phyloP scores from a whole-genome alignment of 139 green algal species.

The Tetradesmus obliquus region DNA sequence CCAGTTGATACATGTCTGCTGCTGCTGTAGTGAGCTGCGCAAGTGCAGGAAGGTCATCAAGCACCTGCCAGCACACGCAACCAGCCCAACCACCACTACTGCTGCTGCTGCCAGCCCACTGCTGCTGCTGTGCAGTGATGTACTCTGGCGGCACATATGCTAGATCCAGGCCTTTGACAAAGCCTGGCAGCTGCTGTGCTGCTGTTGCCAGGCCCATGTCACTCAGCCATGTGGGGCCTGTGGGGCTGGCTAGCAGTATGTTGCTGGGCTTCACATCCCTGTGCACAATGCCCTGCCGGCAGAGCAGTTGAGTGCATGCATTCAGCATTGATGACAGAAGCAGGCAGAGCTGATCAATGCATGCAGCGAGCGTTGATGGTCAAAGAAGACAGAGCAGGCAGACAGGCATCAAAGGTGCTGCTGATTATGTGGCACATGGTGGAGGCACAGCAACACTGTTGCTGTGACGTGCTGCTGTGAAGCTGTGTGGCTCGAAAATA shows the following conservation, averaged over 20 bases:
- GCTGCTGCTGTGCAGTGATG: constrained; percentile 12
- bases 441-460: too few species aligned
- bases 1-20: constrained; percentile 17
- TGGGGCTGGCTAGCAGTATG: constrained; percentile 46
- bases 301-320: too few species aligned
- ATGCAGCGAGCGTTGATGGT: too few species aligned
- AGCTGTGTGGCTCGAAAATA: too few species aligned
- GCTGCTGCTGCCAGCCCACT: background rate
- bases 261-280: constrained; percentile 55
- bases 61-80: background rate
- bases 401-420: too few species aligned
- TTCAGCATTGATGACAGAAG: too few species aligned
- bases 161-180: constrained; percentile 23
- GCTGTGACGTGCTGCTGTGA: too few species aligned
- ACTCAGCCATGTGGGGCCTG: background rate
- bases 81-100: background rate
- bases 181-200: constrained; percentile 7
- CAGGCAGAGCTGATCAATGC: too few species aligned
- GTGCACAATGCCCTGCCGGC: constrained; percentile 43
- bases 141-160: constrained; percentile 7
- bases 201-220: constrained; percentile 9
- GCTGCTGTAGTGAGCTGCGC: background rate
- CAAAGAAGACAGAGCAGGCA: too few species aligned
- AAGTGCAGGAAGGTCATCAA: constrained; percentile 7
- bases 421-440: too few species aligned